These are phyloP conservation scores for Globisporangium cylindrosporum DNA, from an alignment of 352 stramenopile species.

Conservation along the genomic window DNA sequence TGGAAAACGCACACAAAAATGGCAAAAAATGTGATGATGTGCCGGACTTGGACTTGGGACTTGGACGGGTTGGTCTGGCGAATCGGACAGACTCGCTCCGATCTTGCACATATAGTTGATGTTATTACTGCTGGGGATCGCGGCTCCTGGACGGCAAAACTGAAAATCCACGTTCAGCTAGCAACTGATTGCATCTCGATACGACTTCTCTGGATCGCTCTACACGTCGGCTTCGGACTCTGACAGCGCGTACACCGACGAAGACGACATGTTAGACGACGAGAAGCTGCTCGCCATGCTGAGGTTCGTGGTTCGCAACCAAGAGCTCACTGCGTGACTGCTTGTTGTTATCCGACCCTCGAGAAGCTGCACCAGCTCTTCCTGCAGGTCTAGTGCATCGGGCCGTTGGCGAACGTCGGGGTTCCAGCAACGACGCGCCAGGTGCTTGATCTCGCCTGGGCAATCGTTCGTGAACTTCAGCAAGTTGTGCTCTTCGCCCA, in stretches of 20 bases:
- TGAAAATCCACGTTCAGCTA: background rate
- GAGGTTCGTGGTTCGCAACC: slow-evolving; percentile 50
- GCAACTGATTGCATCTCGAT: background rate
- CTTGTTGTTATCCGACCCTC: slow-evolving; percentile 59
- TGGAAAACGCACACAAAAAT: slow-evolving; percentile 5
- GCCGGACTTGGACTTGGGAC: slow-evolving; percentile 1
- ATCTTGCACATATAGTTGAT: background rate
- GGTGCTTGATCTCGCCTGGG: slow-evolving; percentile 45
- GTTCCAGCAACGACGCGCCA: slow-evolving; percentile 50
- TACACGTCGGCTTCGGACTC: slow-evolving; percentile 35
- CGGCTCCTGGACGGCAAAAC: slow-evolving; percentile 3
- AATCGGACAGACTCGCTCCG: background rate
- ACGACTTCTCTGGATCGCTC: background rate
- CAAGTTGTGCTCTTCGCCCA: slow-evolving; percentile 42
- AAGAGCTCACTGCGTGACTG: slow-evolving; percentile 41
- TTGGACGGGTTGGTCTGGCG: background rate
- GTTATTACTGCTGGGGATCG: background rate
- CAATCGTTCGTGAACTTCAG: slow-evolving; percentile 67
- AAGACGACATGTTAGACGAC: slow-evolving; percentile 42
- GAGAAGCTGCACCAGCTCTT: slow-evolving; percentile 66
- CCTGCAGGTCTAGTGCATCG: slow-evolving; percentile 69
- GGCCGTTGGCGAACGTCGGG: slow-evolving; percentile 39
- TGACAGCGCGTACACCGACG: slow-evolving; percentile 33
- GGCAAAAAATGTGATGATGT: background rate
- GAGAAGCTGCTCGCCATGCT: slow-evolving; percentile 39